Evolutionary conservation across 179 eudicot species (phyloP).

Genomic region (Pouteria campechiana): DNA sequence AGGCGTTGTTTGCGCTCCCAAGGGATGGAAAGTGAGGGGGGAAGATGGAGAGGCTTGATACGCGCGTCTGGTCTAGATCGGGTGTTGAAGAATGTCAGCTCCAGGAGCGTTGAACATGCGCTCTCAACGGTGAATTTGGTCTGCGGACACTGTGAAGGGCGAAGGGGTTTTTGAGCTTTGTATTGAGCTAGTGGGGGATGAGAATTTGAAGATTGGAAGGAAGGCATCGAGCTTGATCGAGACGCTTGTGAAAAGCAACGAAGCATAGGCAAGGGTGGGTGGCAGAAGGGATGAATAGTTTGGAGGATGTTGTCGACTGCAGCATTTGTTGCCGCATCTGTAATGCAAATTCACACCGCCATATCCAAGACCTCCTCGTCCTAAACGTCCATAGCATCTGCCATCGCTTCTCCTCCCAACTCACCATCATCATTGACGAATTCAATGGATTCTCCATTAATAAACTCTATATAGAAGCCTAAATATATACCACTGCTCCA

Average conservation of each 20-base stretch:
- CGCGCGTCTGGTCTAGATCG: slow-evolving; percentile 36
- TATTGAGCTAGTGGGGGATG: slow-evolving; percentile 55
- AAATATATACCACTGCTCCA: slow-evolving; percentile 27
- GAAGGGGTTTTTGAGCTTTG: slow-evolving; percentile 67
- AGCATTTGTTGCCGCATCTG: slow-evolving; percentile 35
- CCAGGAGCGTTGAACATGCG: slow-evolving; percentile 74
- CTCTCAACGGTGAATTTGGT: slow-evolving; percentile 41
- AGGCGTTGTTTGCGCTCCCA: slow-evolving; percentile 56
- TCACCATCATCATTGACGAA: slow-evolving; percentile 33
- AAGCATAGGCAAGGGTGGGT: too few species aligned
- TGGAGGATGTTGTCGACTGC: slow-evolving; percentile 27
- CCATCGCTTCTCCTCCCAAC: slow-evolving; percentile 20
- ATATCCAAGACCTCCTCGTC: slow-evolving; percentile 26
- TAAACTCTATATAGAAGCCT: slow-evolving; percentile 41
- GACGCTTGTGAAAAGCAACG: too few species aligned
- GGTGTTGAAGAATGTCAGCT: slow-evolving; percentile 57
- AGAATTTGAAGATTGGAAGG: slow-evolving; percentile 69
- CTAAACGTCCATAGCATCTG: slow-evolving; percentile 21
- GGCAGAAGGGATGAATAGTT: too few species aligned
- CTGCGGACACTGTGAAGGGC: slow-evolving; percentile 34
- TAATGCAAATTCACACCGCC: slow-evolving; percentile 32
- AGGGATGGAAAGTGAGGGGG: slow-evolving; percentile 63
- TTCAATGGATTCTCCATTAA: slow-evolving; percentile 25
- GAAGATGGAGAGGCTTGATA: slow-evolving; percentile 37
- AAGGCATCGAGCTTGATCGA: slow-evolving; percentile 63